These are phyloP conservation scores for Fraxinus americana DNA, from an alignment of 257 asterid genomes.

Conservation along the genomic window DNA sequence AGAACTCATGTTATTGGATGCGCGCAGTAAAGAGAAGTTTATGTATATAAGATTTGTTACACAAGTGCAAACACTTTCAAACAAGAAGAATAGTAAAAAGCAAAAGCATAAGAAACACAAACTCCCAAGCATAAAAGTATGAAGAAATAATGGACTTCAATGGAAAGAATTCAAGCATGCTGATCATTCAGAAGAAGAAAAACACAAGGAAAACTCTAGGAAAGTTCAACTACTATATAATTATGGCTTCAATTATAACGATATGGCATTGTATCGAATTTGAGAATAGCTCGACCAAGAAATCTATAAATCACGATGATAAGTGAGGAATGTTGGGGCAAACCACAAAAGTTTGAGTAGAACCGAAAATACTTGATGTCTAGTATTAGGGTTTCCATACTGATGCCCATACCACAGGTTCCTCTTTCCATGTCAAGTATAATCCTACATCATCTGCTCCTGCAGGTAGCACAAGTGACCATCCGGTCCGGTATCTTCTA, in stretches of 20 bases:
- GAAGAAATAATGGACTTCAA: conserved; percentile 27
- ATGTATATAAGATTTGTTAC: conserved; percentile 21
- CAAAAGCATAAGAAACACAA: conserved; percentile 36
- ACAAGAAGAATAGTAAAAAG: conserved; percentile 47
- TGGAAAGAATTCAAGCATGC: conserved; percentile 10
- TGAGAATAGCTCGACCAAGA: not conserved
- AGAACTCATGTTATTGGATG: conserved; percentile 8
- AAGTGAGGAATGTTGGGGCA: not conserved
- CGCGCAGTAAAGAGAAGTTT: conserved; percentile 7
- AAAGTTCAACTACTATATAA: conserved; percentile 14
- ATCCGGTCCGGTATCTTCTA: conserved; percentile 69
- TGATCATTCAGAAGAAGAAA: conserved; percentile 11
- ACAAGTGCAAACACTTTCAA: conserved; percentile 54
- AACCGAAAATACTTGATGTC: not conserved
- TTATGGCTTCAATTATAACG: conserved; percentile 27
- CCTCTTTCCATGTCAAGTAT: conserved; percentile 82
- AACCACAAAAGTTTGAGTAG: not conserved
- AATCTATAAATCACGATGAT: not conserved
- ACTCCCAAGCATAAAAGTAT: conserved; percentile 50
- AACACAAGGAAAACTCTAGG: conserved; percentile 19
- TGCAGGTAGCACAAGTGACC: conserved; percentile 53
- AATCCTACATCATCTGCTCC: conserved; percentile 51
- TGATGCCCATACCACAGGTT: conserved; percentile 85
- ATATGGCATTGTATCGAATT: conserved; percentile 7
- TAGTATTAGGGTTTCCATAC: conserved; percentile 68